phyloP scores from a whole-genome alignment of 306 rosid species.

The Prinsepia uniflora region DNA sequence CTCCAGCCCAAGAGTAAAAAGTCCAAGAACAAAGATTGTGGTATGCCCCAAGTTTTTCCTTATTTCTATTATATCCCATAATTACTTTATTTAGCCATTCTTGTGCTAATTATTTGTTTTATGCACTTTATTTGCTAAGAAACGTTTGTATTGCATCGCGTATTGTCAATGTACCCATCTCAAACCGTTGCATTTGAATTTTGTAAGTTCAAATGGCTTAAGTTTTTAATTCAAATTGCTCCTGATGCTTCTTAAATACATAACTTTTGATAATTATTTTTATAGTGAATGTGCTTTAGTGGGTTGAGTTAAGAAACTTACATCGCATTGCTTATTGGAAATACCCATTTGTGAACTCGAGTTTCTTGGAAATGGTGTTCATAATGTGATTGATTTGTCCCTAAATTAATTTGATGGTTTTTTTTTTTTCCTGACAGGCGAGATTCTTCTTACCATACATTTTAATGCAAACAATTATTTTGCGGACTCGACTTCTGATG shows the following conservation, averaged over 20 bases:
- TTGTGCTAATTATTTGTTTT: not conserved
- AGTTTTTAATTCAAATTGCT: not conserved
- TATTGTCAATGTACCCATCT: not conserved
- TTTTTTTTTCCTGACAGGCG: constrained; percentile 40
- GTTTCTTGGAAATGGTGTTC: not conserved
- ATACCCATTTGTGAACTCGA: constrained; percentile 4
- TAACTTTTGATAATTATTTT: not conserved
- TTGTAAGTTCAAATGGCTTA: not conserved
- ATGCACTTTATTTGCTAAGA: not conserved
- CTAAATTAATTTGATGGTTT: not conserved
- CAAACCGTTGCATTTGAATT: not conserved
- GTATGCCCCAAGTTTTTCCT: constrained; percentile 31
- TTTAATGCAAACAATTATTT: constrained; percentile 39
- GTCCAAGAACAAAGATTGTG: constrained; percentile 70
- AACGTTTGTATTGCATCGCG: not conserved
- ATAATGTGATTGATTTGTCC: constrained; percentile 6
- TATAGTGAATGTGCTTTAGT: not conserved
- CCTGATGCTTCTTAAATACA: not conserved
- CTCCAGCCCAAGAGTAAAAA: constrained; percentile 65
- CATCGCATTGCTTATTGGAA: constrained; percentile 25
- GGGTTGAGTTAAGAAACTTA: not conserved
- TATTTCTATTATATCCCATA: not conserved
- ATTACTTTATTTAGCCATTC: not conserved
- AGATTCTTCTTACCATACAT: constrained; percentile 56
- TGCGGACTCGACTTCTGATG: constrained; percentile 30